These are phyloP conservation scores for Pholiota microspora DNA, from an alignment of 768 basidiomycete genomes.

Conservation along the genomic window DNA sequence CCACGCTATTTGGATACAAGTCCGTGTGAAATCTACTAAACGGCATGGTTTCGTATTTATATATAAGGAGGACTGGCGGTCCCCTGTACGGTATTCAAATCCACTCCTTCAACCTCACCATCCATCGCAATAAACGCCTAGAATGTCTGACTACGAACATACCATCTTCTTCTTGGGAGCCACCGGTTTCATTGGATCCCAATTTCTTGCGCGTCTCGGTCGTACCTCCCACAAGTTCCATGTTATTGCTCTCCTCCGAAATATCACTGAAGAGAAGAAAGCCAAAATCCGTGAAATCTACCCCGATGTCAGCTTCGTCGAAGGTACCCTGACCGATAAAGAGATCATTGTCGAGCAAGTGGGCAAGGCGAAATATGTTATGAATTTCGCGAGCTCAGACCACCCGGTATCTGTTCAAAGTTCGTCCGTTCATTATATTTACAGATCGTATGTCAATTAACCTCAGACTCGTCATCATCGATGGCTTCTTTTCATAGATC, in stretches of 20 bases:
- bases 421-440: slow-evolving; percentile 12
- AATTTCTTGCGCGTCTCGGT: slow-evolving; percentile 33
- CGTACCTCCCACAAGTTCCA: slow-evolving; percentile 24
- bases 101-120: background rate
- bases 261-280: slow-evolving; percentile 27
- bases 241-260: slow-evolving; percentile 36
- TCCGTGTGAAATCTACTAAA: too few relatives aligned
- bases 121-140: too few relatives aligned
- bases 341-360: slow-evolving; percentile 33
- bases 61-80: background rate
- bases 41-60: background rate
- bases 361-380: slow-evolving; percentile 34
- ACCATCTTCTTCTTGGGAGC: slow-evolving; percentile 42
- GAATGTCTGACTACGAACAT: slow-evolving; percentile 5
- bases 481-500: slow-evolving; percentile 24
- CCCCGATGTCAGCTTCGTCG: slow-evolving; percentile 30
- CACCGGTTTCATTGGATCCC: slow-evolving; percentile 41
- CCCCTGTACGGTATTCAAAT: background rate
- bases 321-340: slow-evolving; percentile 36
- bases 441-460: background rate
- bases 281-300: slow-evolving; percentile 29
- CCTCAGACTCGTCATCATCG: background rate
- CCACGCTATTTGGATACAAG: background rate
- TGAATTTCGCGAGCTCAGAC: slow-evolving; percentile 41
- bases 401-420: slow-evolving; percentile 32